Base-by-base conservation (phyloP, 768 basidiomycete genomes). In the Mycena capillaripes region DNA sequence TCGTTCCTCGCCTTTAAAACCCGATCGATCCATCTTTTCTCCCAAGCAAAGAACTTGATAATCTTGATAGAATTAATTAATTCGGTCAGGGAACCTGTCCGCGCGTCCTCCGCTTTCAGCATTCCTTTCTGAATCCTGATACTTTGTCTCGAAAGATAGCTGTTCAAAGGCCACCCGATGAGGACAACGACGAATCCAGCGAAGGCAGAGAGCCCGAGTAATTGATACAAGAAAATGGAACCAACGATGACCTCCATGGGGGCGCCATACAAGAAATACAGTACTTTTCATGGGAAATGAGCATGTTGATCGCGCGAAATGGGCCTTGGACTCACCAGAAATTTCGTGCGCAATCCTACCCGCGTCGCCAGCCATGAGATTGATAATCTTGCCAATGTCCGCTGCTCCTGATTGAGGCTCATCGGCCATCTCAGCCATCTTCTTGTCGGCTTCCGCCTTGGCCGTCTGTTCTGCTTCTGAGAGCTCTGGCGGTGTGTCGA, bases 331-430 rank as follows among this genome's bases (percentile, higher is more conserved):
- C 80, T 63, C 58, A 84, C 84, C 48, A 2, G 56, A 74, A 83
- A 70, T n/a, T 72, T 34, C 70, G 82, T 84, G 73, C 2, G 38
- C 83, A 83, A 7, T 67, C 75, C 3, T 64, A 72, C 91, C 92
- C 3, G 91, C 90, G 78, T 95, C 94, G 21, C 88, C 89, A 21
- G 93, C 91, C 95, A 97, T 97, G 44, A 97, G 82, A 74, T 95
- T 95, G 60, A 96, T 93, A 57, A 97, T 94, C 79, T 97, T 96
- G 8, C 96, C 96, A 11, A 93, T 86, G 78, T 95, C 94, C 25
- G 46, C 50, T 4, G 50, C 50, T 11, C 27, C 25, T 12, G 25
- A 25, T 27, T 52, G 14, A 8, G 25, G 50, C 3, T 29, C 25
- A 5, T 27, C 27, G 27, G 50, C 50, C 27, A 29, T 52, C 50